These are phyloP conservation scores for Telopea speciosissima DNA, from an alignment of 177 flowering plant genomes.

Conservation along the genomic window DNA sequence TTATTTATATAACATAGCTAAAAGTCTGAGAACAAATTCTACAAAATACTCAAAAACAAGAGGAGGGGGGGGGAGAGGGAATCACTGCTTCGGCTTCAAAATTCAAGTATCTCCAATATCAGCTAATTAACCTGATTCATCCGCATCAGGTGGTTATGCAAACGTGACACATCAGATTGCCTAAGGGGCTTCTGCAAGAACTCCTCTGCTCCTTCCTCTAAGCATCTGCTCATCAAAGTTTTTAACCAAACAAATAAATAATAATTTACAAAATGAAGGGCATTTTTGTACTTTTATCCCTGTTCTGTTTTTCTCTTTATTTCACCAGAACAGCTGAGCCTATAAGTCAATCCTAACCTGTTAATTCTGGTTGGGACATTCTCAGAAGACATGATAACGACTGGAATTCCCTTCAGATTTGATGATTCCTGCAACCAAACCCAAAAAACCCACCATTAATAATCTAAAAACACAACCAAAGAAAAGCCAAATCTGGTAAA, in stretches of 20 bases:
- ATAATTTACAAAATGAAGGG: too few relatives aligned
- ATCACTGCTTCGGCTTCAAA: too few relatives aligned
- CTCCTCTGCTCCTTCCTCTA: constrained; percentile 50
- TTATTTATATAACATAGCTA: too few relatives aligned
- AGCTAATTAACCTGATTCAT: background rate
- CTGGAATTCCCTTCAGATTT: constrained; percentile 48
- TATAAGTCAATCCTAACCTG: constrained; percentile 36
- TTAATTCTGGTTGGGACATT: constrained; percentile 53
- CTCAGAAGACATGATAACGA: constrained; percentile 70
- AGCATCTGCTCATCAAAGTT: constrained; percentile 26
- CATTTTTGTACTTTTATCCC: too few relatives aligned
- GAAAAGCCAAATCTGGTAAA: background rate
- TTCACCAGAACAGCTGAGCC: too few relatives aligned
- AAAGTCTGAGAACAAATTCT: too few relatives aligned
- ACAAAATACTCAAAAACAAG: too few relatives aligned
- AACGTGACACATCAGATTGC: constrained; percentile 33
- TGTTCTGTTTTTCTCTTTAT: too few relatives aligned
- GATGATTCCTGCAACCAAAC: constrained; percentile 45
- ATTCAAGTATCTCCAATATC: too few relatives aligned
- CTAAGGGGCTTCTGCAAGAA: constrained; percentile 45
- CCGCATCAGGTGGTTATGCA: constrained; percentile 11
- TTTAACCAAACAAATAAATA: too few relatives aligned
- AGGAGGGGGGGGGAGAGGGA: too few relatives aligned
- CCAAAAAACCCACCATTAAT: background rate
- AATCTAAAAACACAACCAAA: background rate